Conservation (phyloP, 2,329 filamentous ascomycete genomes). For the Aspergillus luchuensis region DNA sequence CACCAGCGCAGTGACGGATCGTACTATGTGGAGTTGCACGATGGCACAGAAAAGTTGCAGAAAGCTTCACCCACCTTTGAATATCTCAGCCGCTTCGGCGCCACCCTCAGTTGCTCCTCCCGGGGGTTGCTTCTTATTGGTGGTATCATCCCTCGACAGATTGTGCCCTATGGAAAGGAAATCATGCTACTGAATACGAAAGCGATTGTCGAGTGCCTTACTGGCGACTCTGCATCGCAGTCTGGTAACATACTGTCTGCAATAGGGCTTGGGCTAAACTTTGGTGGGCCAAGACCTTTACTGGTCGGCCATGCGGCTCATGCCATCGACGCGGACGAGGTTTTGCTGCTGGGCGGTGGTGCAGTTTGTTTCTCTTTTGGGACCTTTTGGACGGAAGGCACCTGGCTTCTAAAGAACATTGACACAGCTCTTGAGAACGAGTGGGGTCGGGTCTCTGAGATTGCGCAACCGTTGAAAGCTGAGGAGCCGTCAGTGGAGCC, state of each 20-base stretch:
- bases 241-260: conserved; percentile 28
- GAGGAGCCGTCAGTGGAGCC: background rate
- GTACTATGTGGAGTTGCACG: conserved; percentile 27
- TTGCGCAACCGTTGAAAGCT: conserved; percentile 16
- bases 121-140: conserved; percentile 55
- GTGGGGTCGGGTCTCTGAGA: conserved; percentile 36
- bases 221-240: conserved; percentile 21
- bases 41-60: conserved; percentile 29
- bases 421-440: conserved; percentile 28
- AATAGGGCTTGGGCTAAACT: conserved; percentile 29
- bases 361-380: conserved; percentile 91
- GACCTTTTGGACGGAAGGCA: conserved; percentile 74
- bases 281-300: conserved; percentile 60
- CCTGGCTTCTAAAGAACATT: conserved; percentile 50
- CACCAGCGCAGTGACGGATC: conserved; percentile 41
- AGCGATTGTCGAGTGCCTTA: conserved; percentile 22
- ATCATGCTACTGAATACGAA: conserved; percentile 48
- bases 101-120: conserved; percentile 50
- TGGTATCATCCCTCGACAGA: conserved; percentile 48
- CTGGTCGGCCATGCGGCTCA: conserved; percentile 68
- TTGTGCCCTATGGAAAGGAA: conserved; percentile 53
- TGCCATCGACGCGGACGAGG: conserved; percentile 47
- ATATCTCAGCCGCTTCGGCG: conserved; percentile 52
- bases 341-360: conserved; percentile 74
- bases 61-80: conserved; percentile 30